These are phyloP conservation scores for Oryza coarctata DNA, from an alignment of 176 grass and related monocot species.

Conservation along the genomic window DNA sequence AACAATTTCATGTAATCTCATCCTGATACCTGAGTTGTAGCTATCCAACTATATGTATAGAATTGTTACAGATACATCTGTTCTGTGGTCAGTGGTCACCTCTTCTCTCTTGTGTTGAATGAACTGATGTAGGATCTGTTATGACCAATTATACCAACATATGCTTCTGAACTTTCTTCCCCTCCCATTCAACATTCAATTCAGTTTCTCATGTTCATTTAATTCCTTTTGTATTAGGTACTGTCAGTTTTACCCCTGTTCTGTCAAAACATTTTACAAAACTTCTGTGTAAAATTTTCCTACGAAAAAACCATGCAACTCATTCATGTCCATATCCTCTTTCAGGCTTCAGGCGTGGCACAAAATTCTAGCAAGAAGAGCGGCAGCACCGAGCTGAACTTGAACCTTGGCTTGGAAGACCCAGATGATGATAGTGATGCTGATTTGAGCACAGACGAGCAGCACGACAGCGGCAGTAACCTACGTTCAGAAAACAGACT, in stretches of 20 bases:
- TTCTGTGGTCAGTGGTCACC: background rate
- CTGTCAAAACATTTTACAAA: background rate
- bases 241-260: background rate
- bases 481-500: conserved; percentile 33
- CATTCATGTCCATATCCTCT: background rate
- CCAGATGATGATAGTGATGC: conserved; percentile 59
- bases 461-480: background rate
- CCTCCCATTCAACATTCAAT: background rate
- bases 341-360: conserved; percentile 52
- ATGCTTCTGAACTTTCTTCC: background rate
- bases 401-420: conserved; percentile 76
- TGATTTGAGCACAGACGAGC: conserved; percentile 57
- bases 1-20: background rate
- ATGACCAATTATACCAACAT: background rate
- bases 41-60: background rate
- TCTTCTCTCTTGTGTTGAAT: background rate
- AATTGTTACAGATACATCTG: background rate
- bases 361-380: conserved; percentile 47
- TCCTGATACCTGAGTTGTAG: background rate
- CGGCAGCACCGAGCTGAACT: conserved; percentile 58
- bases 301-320: background rate
- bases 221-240: background rate
- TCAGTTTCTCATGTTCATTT: background rate
- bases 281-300: background rate
- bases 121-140: conserved; percentile 2